Conservation (phyloP, 306 rosid genomes). For the Cicer arietinum region DNA sequence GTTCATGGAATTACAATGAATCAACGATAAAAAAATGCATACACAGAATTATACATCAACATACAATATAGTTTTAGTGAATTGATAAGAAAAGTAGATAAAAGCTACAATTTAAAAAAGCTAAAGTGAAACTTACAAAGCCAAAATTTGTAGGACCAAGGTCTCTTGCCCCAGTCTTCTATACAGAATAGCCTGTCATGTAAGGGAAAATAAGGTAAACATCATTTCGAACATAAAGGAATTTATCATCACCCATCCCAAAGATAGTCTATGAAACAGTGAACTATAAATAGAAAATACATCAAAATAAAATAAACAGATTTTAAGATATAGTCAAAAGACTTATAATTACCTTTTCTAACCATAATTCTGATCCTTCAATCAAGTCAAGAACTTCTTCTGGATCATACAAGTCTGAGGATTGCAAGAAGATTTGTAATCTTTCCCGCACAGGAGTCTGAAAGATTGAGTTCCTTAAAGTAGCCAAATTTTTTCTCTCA, state of each 20-base stretch:
- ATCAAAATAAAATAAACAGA: conserved; percentile 27
- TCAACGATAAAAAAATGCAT: conserved; percentile 18
- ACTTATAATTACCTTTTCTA: conserved; percentile 72
- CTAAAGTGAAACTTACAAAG: conserved; percentile 71
- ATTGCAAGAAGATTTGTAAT: conserved; percentile 84
- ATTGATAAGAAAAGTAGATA: background rate
- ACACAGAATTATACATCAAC: conserved; percentile 4
- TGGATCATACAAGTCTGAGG: conserved; percentile 93
- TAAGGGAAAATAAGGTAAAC: conserved; percentile 25
- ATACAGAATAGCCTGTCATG: conserved; percentile 87
- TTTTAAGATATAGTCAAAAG: conserved; percentile 37
- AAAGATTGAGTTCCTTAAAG: conserved; percentile 58
- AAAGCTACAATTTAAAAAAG: conserved; percentile 34
- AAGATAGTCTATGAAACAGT: conserved; percentile 22
- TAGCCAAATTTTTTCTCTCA: conserved; percentile 46
- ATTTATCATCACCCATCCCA: background rate
- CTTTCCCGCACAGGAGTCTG: conserved; percentile 77
- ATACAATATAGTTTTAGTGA: conserved; percentile 24
- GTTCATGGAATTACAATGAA: conserved; percentile 11
- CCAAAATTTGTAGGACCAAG: conserved; percentile 93
- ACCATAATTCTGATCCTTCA: conserved; percentile 95
- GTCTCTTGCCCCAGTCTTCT: conserved; percentile 96
- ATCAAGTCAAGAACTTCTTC: conserved; percentile 94
- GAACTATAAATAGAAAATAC: conserved; percentile 31
- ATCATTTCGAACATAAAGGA: background rate